Percentiles rank a stretch among this genome's conserved stretches.
Conservation (phyloP, 768 basidiomycete genomes). For the Rhodotorula graminis region DNA sequence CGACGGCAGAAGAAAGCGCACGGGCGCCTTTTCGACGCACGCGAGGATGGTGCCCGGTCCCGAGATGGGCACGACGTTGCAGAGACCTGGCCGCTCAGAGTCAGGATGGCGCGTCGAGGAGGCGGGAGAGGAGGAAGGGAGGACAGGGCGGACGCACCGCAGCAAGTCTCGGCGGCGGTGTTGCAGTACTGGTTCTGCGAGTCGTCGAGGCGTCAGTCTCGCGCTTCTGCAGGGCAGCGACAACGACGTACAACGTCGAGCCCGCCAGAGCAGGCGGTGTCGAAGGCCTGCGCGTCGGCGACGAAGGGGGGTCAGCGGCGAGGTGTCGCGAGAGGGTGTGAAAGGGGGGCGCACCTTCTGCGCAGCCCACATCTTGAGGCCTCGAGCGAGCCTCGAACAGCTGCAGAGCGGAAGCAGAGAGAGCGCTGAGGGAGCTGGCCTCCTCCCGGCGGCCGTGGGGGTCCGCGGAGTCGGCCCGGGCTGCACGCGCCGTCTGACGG, state of each 20-base stretch:
- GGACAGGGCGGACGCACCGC: neutral
- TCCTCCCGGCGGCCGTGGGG: too few relatives aligned
- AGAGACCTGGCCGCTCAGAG: neutral
- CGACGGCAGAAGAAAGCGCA: too few relatives aligned
- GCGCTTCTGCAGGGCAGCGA: too few relatives aligned
- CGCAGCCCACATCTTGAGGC: neutral
- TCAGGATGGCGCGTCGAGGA: neutral
- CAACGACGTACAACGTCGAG: neutral
- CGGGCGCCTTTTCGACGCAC: neutral
- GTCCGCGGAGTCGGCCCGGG: too few relatives aligned
- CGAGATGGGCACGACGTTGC: constrained; percentile 8
- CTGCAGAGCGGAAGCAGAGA: too few relatives aligned
- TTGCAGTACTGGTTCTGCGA: neutral
- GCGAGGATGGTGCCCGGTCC: constrained; percentile 16
- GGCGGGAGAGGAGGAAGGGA: neutral
- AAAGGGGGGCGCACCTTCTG: neutral
- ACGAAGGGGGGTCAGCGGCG: neutral
- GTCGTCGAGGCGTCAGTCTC: too few relatives aligned
- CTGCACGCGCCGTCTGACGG: too few relatives aligned
- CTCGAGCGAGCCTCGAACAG: too few relatives aligned
- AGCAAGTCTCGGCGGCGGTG: neutral
- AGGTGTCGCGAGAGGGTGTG: accelerated
- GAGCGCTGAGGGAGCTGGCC: too few relatives aligned
- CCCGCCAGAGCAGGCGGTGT: constrained; percentile 2
- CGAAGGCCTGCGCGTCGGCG: constrained; percentile 3